These are phyloP conservation scores for Vitellaria paradoxa DNA, from an alignment of 179 eudicot genomes.

Conservation along the genomic window DNA sequence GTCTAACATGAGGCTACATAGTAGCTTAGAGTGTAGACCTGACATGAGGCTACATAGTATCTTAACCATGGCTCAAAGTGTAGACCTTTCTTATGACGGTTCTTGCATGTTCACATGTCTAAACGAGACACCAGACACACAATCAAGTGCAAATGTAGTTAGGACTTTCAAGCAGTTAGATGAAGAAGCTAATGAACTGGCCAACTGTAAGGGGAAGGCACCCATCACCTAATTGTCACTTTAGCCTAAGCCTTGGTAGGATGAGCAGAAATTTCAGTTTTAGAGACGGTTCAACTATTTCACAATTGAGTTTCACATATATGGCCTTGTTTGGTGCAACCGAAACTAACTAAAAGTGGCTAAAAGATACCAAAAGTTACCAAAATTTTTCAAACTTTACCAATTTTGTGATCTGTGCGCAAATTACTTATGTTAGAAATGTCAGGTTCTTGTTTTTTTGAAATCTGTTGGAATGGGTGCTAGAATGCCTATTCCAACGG, in stretches of 20 bases:
- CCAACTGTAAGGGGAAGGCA: slow-evolving; percentile 30
- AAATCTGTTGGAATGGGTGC: too few relatives aligned
- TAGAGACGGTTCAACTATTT: slow-evolving; percentile 45
- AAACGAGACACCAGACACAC: neutral
- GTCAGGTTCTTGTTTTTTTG: too few relatives aligned
- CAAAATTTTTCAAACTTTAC: too few relatives aligned
- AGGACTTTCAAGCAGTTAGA: slow-evolving; percentile 20
- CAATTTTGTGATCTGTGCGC: too few relatives aligned
- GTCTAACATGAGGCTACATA: too few relatives aligned
- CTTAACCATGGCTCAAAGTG: neutral
- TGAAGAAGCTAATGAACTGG: slow-evolving; percentile 19
- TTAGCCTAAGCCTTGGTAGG: slow-evolving; percentile 47
- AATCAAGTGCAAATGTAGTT: slow-evolving; percentile 1
- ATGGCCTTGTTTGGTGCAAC: too few relatives aligned
- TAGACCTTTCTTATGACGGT: slow-evolving; percentile 8
- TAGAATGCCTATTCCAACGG: too few relatives aligned
- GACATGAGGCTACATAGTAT: neutral
- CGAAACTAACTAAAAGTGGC: too few relatives aligned
- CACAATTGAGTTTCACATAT: slow-evolving; percentile 37
- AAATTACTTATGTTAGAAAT: too few relatives aligned
- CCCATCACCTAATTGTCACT: slow-evolving; percentile 37
- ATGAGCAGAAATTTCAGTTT: slow-evolving; percentile 67
- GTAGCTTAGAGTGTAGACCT: too few relatives aligned
- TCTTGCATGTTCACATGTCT: neutral
- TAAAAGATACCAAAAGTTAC: too few relatives aligned